Percentiles rank a stretch among this genome's conserved stretches.
These are phyloP conservation scores for Luvunga scandens DNA, from an alignment of 345 rosid genomes.

Conservation along the genomic window DNA sequence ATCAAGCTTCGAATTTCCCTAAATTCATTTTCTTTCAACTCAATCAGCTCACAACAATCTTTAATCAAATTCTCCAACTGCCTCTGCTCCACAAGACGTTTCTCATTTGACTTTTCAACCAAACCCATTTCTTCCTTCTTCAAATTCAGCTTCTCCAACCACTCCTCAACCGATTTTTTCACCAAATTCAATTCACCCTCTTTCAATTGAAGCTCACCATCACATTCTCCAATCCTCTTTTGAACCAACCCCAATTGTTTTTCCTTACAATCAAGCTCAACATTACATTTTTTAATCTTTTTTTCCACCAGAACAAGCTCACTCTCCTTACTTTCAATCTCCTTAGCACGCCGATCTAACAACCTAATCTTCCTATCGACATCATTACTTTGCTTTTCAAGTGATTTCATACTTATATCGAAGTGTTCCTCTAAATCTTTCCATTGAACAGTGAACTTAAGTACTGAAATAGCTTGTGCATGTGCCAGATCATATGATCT, in stretches of 20 bases:
- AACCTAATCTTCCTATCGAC: background rate
- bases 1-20: background rate
- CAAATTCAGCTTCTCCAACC: background rate
- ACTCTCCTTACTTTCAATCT: background rate
- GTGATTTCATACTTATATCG: background rate
- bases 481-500: background rate
- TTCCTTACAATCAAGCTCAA: slow-evolving; percentile 13
- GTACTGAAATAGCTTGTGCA: background rate
- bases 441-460: background rate
- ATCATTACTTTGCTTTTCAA: background rate
- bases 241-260: background rate
- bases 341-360: background rate
- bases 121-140: background rate
- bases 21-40: slow-evolving; percentile 12
- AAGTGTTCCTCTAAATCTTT: slow-evolving; percentile 1
- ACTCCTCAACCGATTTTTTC: background rate
- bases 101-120: background rate
- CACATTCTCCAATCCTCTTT: background rate
- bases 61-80: background rate
- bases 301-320: slow-evolving; percentile 1
- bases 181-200: slow-evolving; percentile 5
- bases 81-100: background rate
- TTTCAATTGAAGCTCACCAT: background rate
- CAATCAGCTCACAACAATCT: background rate
- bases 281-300: background rate